These are phyloP conservation scores for Arxiozyma bovina DNA, from an alignment of 1,139 yeast genomes.

Conservation along the genomic window DNA sequence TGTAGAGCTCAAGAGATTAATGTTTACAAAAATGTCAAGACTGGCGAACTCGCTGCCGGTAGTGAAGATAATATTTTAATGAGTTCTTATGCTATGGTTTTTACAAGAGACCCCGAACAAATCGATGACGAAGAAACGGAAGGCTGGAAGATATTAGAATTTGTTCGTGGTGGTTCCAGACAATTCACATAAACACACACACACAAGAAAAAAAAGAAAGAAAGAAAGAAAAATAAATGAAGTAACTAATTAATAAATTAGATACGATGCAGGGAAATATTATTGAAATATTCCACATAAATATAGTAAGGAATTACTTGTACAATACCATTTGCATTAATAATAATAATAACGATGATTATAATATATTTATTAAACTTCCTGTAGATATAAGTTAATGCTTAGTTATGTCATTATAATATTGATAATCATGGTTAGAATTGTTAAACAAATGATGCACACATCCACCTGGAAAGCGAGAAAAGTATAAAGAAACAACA, in stretches of 20 bases:
- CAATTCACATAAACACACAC: constrained; percentile 53
- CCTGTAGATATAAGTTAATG: background rate
- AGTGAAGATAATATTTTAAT: constrained; percentile 87
- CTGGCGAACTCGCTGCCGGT: constrained; percentile 95
- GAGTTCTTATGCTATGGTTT: constrained; percentile 92
- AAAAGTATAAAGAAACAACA: background rate
- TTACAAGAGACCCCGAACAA: constrained; percentile 88
- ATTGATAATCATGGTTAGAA: background rate
- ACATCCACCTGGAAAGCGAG: background rate
- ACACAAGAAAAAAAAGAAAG: background rate
- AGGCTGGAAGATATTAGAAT: constrained; percentile 95
- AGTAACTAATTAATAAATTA: too few relatives aligned
- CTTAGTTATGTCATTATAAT: background rate
- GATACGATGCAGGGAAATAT: background rate
- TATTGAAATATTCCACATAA: too few relatives aligned
- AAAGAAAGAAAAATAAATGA: background rate
- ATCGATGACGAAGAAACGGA: constrained; percentile 84
- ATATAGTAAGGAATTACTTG: background rate
- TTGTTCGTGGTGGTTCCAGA: constrained; percentile 90
- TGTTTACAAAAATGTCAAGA: constrained; percentile 76
- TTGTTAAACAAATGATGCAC: background rate
- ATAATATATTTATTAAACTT: too few relatives aligned
- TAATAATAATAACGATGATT: background rate
- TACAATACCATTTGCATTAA: background rate
- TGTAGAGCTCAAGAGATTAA: constrained; percentile 97